Evolutionary conservation across 306 rosid genomes (phyloP), one percentile per base, ranked within the genome.

Genomic region (Pyrus pyrifolia): DNA sequence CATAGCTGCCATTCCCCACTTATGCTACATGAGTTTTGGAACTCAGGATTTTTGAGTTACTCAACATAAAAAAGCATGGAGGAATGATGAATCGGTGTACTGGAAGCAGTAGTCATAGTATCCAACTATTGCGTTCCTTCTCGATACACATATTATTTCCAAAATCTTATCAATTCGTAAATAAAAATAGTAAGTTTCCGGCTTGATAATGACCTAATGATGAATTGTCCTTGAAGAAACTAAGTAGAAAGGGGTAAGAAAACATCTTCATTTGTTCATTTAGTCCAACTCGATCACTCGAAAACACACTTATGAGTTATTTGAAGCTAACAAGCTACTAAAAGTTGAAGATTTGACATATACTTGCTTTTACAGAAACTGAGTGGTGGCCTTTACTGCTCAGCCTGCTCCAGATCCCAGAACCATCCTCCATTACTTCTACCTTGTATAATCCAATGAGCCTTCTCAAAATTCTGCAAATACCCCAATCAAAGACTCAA

Each of bases 361-460:
- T 6, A 71, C 4, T 31, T 53, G 17, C 46, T 21, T 4, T 2
- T 29, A 62, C 67, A 62, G 40, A 3, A 62, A 83, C 83, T 81
- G 49, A 66, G 67, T 4, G 73, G 62, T 66, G 75, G 74, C 64
- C 81, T 67, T 78, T 84, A 84, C 76, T 81, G 68, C 71, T 81
- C 51, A 45, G 51, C 51, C 51, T 45, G 51, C 52, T 46, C 52
- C 35, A 0, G 35, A 4, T 30, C 4, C 76, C 85, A 85, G 4
- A 30, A 85, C 74, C 81, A 80, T 86, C 89, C 45, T 81, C 91
- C 97, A 91, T 91, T 62, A 18, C 29, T 63, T 57, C 49, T 46
- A 79, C 60, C 42, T 57, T 17, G 27, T 44, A 27, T 19, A 55
- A 44, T n/a, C 44, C 35, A 31, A 4, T 31, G 57, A 64, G 25